These are phyloP conservation scores for Salvia hispanica DNA, from an alignment of 257 asterid genomes.

Conservation along the genomic window DNA sequence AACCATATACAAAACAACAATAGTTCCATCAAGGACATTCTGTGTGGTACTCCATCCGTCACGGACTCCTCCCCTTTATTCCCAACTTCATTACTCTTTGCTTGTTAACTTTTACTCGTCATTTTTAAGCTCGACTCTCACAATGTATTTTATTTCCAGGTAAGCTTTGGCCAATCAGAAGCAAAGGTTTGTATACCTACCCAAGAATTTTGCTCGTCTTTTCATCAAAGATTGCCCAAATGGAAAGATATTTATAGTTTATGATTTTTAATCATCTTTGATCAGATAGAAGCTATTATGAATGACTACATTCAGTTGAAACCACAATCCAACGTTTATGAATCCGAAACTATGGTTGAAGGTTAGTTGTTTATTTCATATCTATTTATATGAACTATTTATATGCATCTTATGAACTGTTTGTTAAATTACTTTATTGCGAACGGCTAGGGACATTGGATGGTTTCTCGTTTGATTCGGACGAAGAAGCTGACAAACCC, in stretches of 20 bases:
- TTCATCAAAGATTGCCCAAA: conserved; percentile 9
- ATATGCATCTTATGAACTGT: background rate
- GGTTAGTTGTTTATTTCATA: conserved; percentile 45
- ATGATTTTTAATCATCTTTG: conserved; percentile 28
- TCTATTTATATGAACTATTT: conserved; percentile 6
- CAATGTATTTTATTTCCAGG: conserved; percentile 47
- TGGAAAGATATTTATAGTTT: conserved; percentile 6
- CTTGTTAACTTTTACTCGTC: conserved; percentile 1
- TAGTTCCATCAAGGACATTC: conserved; percentile 87
- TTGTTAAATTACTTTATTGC: conserved; percentile 28
- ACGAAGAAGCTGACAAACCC: conserved; percentile 75
- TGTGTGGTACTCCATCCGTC: conserved; percentile 72
- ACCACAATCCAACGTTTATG: conserved; percentile 71
- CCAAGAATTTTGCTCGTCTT: conserved; percentile 19
- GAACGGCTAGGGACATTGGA: conserved; percentile 73
- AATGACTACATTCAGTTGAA: conserved; percentile 83
- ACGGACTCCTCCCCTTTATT: background rate
- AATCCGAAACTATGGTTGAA: conserved; percentile 92
- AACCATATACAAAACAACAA: conserved; percentile 76
- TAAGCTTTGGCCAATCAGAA: conserved; percentile 90
- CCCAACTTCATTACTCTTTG: conserved; percentile 7
- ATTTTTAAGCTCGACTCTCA: conserved; percentile 15
- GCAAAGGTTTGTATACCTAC: conserved; percentile 69
- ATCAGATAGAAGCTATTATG: conserved; percentile 89
- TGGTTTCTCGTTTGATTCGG: conserved; percentile 87